Percentiles rank a stretch among this genome's conserved stretches.
Evolutionary conservation across 2,329 filamentous ascomycete species (phyloP).

Genomic region (Pleoardoris graminearum): DNA sequence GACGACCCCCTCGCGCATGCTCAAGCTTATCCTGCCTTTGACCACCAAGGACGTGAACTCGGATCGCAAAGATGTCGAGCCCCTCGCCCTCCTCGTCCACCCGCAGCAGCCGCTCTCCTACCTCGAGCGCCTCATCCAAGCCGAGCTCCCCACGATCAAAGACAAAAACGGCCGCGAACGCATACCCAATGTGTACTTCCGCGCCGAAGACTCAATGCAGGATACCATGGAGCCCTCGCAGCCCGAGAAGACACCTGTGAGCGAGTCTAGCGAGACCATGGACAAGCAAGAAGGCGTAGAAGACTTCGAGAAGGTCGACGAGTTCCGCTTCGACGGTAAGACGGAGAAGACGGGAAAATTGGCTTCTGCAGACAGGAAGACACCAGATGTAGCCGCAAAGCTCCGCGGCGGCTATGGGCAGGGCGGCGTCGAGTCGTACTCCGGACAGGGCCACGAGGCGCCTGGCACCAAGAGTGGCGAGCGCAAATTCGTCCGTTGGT

Average conservation of each 20-base stretch:
- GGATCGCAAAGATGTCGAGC: conserved; percentile 74
- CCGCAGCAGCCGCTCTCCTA: conserved; percentile 91
- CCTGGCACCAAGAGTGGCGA: conserved; percentile 47
- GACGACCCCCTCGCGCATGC: conserved; percentile 76
- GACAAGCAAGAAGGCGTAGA: conserved; percentile 41
- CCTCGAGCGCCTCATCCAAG: conserved; percentile 84
- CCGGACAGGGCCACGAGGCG: conserved; percentile 67
- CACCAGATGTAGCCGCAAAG: conserved; percentile 34
- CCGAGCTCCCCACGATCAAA: conserved; percentile 74
- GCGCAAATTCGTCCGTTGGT: conserved; percentile 82
- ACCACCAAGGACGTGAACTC: conserved; percentile 62
- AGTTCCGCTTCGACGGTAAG: conserved; percentile 56
- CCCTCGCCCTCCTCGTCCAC: conserved; percentile 81
- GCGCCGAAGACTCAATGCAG: conserved; percentile 73
- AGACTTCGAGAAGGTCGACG: conserved; percentile 52
- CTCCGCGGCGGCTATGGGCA: conserved; percentile 56
- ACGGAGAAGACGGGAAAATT: conserved; percentile 50
- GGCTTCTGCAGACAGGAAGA: conserved; percentile 26
- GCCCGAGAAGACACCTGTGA: conserved; percentile 30
- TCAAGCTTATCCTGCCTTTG: conserved; percentile 80
- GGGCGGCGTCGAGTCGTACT: conserved; percentile 70
- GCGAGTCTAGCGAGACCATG: conserved; percentile 29
- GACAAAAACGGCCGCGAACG: conserved; percentile 66
- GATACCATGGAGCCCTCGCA: conserved; percentile 51
- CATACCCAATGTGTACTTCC: conserved; percentile 75